Percentiles rank a stretch among this genome's conserved stretches.
Evolutionary conservation across 306 rosid species (phyloP).

Genomic region (Abrus pulchellus): DNA sequence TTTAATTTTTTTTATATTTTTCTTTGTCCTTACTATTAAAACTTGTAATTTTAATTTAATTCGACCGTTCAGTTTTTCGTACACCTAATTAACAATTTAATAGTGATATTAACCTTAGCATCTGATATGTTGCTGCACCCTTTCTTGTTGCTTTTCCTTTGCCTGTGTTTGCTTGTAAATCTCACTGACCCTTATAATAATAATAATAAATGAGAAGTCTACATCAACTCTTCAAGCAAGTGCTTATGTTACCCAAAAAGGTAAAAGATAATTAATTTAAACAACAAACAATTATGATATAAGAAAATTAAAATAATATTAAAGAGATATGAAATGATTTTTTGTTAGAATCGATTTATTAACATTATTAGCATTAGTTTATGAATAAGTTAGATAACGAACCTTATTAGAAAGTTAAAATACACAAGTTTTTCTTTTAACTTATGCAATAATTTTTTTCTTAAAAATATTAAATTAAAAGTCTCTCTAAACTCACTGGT

Average conservation of each 20-base stretch:
- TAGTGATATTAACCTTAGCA: constrained; percentile 6
- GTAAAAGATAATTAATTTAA: not conserved
- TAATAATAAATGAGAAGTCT: not conserved
- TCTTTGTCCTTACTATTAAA: not conserved
- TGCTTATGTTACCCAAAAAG: not conserved
- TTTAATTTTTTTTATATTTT: constrained; percentile 8
- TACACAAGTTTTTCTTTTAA: too few relatives aligned
- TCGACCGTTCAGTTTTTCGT: not conserved
- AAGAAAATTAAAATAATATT: too few relatives aligned
- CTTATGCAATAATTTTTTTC: too few relatives aligned
- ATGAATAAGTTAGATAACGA: too few relatives aligned
- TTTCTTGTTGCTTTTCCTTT: not conserved
- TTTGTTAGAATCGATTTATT: too few relatives aligned
- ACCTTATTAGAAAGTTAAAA: too few relatives aligned
- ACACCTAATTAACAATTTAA: constrained; percentile 12
- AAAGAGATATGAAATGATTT: too few relatives aligned
- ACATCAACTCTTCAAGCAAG: not conserved
- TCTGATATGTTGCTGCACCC: not conserved
- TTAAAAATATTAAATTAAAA: too few relatives aligned
- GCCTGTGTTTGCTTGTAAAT: not conserved
- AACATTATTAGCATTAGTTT: too few relatives aligned
- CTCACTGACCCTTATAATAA: not conserved
- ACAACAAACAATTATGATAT: too few relatives aligned
- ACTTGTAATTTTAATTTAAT: not conserved
- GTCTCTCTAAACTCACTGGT: too few relatives aligned